A percentile compares a stretch with the other conserved stretches of the same genome.
Conservation (phyloP, 2,329 filamentous ascomycete species). For the Mollisia scopiformis region DNA sequence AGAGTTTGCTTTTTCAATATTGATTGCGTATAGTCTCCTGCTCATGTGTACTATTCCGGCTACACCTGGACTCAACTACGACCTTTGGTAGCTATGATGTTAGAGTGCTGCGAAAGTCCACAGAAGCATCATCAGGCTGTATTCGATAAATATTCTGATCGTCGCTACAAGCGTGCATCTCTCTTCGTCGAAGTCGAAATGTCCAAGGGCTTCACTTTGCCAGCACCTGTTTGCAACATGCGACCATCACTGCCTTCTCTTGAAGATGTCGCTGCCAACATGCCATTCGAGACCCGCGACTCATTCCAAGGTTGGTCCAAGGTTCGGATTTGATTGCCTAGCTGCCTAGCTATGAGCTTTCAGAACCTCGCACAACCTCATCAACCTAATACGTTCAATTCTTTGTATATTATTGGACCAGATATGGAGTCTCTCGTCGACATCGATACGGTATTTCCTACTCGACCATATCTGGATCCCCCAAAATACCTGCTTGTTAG, state of each 20-base stretch:
- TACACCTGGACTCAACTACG: constrained; percentile 88
- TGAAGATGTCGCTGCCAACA: constrained; percentile 26
- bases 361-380: background rate
- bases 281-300: constrained; percentile 30
- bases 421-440: constrained; percentile 27
- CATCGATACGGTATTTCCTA: constrained; percentile 29
- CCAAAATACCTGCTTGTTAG: constrained; percentile 23
- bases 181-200: constrained; percentile 79
- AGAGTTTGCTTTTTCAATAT: background rate
- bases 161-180: constrained; percentile 84
- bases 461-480: constrained; percentile 29
- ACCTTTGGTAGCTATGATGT: constrained; percentile 74
- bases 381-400: constrained; percentile 23
- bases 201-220: constrained; percentile 57
- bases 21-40: constrained; percentile 60
- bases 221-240: constrained; percentile 39
- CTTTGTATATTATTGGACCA: constrained; percentile 38
- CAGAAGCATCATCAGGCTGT: constrained; percentile 83
- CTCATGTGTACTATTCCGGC: constrained; percentile 89
- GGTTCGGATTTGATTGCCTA: constrained; percentile 27
- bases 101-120: constrained; percentile 86
- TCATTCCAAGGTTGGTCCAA: constrained; percentile 34
- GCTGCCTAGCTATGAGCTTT: background rate
- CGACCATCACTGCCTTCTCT: constrained; percentile 31
- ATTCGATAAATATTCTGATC: constrained; percentile 89